phyloP scores from a whole-genome alignment of 1,284 basidiomycete genomes.

The Cryptococcus maquisensis region DNA sequence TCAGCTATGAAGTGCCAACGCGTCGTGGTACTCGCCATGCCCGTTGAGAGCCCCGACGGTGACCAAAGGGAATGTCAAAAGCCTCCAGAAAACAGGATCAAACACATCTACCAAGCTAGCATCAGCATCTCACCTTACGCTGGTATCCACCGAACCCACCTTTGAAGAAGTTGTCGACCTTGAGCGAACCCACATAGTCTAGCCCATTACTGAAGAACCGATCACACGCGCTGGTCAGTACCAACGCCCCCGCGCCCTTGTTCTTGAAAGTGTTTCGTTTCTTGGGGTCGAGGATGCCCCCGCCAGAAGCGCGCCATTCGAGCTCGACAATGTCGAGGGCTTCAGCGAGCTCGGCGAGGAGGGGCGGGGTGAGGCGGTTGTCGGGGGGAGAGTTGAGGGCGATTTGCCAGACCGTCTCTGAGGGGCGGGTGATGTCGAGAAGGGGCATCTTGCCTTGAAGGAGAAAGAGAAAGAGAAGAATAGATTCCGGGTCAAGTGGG shows the following conservation, averaged over 20 bases:
- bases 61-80: constrained; percentile 51
- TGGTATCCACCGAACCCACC: constrained; percentile 51
- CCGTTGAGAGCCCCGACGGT: constrained; percentile 87
- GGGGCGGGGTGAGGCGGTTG: constrained; percentile 43
- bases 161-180: constrained; percentile 69
- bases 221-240: constrained; percentile 68
- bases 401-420: constrained; percentile 36
- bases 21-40: constrained; percentile 52
- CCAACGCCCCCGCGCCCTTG: constrained; percentile 59
- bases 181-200: constrained; percentile 62
- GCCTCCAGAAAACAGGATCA: constrained; percentile 40
- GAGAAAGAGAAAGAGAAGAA: no score
- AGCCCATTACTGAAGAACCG: constrained; percentile 90
- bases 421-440: constrained; percentile 31
- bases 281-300: constrained; percentile 46
- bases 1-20: neutral
- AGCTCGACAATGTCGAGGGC: constrained; percentile 72
- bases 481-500: no score
- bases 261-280: constrained; percentile 49
- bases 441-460: neutral
- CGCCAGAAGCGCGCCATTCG: constrained; percentile 65
- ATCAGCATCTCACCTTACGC: neutral
- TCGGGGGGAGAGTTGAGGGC: constrained; percentile 44
- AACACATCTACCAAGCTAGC: constrained; percentile 38
- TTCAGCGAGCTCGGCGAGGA: constrained; percentile 33